phyloP scores from a whole-genome alignment of 805 yeast genomes.

The Ogataea wickerhamii region DNA sequence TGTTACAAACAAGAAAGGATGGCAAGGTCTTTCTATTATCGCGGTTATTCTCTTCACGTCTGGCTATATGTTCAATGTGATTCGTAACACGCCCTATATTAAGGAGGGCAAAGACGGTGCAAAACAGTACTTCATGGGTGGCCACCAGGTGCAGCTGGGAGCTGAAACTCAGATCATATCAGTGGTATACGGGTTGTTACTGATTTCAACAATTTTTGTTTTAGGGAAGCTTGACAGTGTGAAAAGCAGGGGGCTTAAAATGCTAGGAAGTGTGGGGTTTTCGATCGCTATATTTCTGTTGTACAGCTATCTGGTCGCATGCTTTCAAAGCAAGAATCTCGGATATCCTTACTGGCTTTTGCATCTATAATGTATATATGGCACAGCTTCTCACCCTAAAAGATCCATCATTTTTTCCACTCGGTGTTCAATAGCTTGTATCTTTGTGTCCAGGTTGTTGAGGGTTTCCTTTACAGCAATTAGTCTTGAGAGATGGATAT shows the following conservation, averaged over 20 bases:
- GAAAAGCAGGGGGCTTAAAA: slow-evolving; percentile 42
- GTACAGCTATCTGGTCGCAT: slow-evolving; percentile 59
- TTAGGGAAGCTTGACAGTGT: slow-evolving; percentile 53
- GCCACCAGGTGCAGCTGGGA: slow-evolving; percentile 76
- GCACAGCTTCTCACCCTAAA: slow-evolving; percentile 6
- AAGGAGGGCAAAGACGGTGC: slow-evolving; percentile 39
- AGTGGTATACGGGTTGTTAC: slow-evolving; percentile 64
- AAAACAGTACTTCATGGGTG: slow-evolving; percentile 41
- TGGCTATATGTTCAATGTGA: slow-evolving; percentile 92
- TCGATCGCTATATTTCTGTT: slow-evolving; percentile 46
- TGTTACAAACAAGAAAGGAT: slow-evolving; percentile 51
- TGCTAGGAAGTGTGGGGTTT: slow-evolving; percentile 45
- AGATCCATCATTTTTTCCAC: slow-evolving; percentile 27
- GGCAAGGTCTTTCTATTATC: slow-evolving; percentile 70
- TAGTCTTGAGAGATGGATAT: slow-evolving; percentile 25
- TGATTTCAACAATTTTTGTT: slow-evolving; percentile 57
- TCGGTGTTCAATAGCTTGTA: slow-evolving; percentile 37
- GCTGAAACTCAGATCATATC: slow-evolving; percentile 87
- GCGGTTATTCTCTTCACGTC: slow-evolving; percentile 67
- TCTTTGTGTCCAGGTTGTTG: slow-evolving; percentile 21
- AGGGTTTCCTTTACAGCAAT: slow-evolving; percentile 23
- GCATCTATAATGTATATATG: slow-evolving; percentile 18
- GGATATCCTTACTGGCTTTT: slow-evolving; percentile 73
- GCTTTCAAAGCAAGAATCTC: slow-evolving; percentile 66
- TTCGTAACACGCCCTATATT: slow-evolving; percentile 68